These are phyloP conservation scores for Scopulariopsis brevicaulis DNA, from an alignment of 2,329 filamentous ascomycete genomes.

Conservation along the genomic window DNA sequence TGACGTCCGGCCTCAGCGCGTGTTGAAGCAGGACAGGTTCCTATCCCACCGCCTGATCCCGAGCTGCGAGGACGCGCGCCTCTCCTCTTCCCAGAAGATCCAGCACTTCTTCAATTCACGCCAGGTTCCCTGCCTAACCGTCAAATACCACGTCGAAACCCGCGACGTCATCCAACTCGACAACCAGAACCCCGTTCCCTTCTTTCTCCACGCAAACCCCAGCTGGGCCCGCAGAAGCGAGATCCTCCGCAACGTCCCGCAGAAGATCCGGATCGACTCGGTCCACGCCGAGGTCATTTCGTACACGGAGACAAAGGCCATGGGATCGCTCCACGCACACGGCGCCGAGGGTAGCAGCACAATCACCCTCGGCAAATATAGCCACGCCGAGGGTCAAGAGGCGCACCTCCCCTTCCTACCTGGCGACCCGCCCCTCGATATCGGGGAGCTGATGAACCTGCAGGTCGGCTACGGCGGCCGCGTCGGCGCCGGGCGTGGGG, in stretches of 20 bases:
- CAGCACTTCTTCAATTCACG: slow-evolving; percentile 18
- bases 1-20: background rate
- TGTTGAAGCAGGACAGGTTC: background rate
- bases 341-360: background rate
- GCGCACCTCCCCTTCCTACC: slow-evolving; percentile 1
- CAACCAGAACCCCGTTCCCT: slow-evolving; percentile 11
- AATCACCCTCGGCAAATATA: slow-evolving; percentile 1
- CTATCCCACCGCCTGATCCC: slow-evolving; percentile 17
- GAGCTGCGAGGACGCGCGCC: slow-evolving; percentile 14
- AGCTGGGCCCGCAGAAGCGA: slow-evolving; percentile 7
- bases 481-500: background rate
- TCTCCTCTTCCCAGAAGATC: slow-evolving; percentile 19
- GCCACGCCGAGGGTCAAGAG: background rate
- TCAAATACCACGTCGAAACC: slow-evolving; percentile 12
- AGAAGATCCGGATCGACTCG: slow-evolving; percentile 8
- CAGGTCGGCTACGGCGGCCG: background rate
- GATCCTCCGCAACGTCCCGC: slow-evolving; percentile 5
- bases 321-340: background rate
- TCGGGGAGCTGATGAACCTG: slow-evolving; percentile 2
- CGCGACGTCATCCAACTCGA: slow-evolving; percentile 18
- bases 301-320: slow-evolving; percentile 7
- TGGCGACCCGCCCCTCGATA: slow-evolving; percentile 3
- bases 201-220: slow-evolving; percentile 10
- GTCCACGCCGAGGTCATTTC: slow-evolving; percentile 9
- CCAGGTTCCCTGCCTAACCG: slow-evolving; percentile 18